Conservation (phyloP, 352 stramenopile species). For the Pythium sukuiense region DNA sequence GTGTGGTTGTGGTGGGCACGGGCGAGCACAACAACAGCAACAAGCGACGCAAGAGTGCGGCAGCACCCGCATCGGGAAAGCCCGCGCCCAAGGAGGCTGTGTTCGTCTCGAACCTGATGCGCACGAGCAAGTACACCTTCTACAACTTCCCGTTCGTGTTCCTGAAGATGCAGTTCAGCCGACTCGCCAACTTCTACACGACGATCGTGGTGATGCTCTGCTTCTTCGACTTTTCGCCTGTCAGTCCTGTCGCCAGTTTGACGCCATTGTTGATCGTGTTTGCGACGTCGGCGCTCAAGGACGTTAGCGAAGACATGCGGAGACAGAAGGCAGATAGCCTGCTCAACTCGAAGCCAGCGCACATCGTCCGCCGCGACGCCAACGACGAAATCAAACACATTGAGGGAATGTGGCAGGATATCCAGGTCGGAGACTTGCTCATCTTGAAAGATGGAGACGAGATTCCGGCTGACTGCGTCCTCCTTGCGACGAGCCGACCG, state of each 20-base stretch:
- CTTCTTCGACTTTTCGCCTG: constrained; percentile 87
- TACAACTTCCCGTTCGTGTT: constrained; percentile 91
- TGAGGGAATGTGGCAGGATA: constrained; percentile 80
- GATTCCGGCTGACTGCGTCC: constrained; percentile 78
- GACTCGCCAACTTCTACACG: constrained; percentile 88
- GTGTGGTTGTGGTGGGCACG: constrained; percentile 46
- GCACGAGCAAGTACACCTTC: constrained; percentile 90
- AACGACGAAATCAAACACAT: constrained; percentile 61
- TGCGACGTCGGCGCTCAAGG: constrained; percentile 85
- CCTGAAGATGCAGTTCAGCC: constrained; percentile 90
- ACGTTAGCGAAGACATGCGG: constrained; percentile 80
- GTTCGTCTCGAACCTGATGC: constrained; percentile 79
- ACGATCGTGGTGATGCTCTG: constrained; percentile 88
- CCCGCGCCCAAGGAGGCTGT: constrained; percentile 10
- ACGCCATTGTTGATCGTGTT: constrained; percentile 88
- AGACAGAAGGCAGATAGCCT: constrained; percentile 73
- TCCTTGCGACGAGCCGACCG: constrained; percentile 70
- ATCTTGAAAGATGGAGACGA: constrained; percentile 82
- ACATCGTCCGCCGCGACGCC: constrained; percentile 70
- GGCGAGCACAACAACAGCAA: constrained; percentile 21
- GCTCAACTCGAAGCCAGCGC: constrained; percentile 76
- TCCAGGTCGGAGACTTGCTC: constrained; percentile 82
- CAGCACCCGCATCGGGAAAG: constrained; percentile 27
- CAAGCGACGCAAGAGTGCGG: constrained; percentile 31
- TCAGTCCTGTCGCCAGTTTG: constrained; percentile 80